Percentiles rank a stretch among this genome's conserved stretches.
Conservation (phyloP, 768 basidiomycete genomes). For the Leccinum boreale region DNA sequence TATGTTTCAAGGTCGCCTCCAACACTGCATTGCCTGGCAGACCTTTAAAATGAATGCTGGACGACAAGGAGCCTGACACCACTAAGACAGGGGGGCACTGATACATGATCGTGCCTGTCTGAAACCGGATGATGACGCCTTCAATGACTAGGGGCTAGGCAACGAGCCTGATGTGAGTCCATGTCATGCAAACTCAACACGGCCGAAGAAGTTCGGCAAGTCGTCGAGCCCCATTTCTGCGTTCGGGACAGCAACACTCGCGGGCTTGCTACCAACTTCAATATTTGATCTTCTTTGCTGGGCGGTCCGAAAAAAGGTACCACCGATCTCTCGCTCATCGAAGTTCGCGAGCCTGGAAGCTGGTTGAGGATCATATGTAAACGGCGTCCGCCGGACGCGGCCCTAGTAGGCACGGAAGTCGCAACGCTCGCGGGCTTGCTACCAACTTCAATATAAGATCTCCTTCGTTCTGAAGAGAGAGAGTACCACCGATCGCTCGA, state of each 20-base stretch:
- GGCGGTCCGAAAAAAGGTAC: conserved; percentile 36
- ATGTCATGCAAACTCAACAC: conserved; percentile 36
- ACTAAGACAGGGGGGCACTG: conserved; percentile 35
- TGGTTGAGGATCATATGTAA: background rate
- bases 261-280: conserved; percentile 29
- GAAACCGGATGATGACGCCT: conserved; percentile 39
- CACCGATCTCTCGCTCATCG: too few relatives aligned
- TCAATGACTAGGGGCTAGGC: conserved; percentile 10
- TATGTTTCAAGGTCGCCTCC: conserved; percentile 31
- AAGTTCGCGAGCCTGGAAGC: conserved; percentile 10
- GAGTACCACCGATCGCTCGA: background rate
- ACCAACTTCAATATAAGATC: background rate
- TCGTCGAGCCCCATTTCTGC: too few relatives aligned
- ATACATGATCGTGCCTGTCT: conserved; percentile 37
- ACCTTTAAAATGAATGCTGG: conserved; percentile 36
- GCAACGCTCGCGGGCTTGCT: background rate
- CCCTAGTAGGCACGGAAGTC: background rate
- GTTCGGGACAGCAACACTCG: conserved; percentile 17
- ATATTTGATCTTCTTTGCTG: conserved; percentile 35
- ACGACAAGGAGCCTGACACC: conserved; percentile 17
- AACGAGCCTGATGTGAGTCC: too few relatives aligned
- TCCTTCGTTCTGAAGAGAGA: background rate
- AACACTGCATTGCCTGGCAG: conserved; percentile 28
- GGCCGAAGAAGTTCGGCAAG: conserved; percentile 16
- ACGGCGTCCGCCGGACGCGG: background rate